These are phyloP conservation scores for Aspergillus sp. DNA, from an alignment of 2,329 filamentous ascomycete genomes.

Conservation along the genomic window DNA sequence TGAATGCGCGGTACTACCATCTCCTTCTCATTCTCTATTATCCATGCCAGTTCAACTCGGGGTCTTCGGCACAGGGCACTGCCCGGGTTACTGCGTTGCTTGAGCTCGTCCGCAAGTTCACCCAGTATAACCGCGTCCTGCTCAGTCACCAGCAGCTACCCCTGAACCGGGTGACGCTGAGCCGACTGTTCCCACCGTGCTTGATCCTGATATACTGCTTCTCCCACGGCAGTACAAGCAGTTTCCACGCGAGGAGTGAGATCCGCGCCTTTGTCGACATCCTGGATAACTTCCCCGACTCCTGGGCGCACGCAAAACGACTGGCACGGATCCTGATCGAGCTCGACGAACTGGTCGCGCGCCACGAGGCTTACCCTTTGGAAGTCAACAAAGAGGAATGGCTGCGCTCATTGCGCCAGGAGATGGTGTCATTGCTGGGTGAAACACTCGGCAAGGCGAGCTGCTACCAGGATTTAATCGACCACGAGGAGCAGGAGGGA, in stretches of 20 bases:
- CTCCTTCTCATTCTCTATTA: conserved; percentile 5
- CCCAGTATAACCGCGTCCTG: neutral
- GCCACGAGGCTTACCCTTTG: neutral
- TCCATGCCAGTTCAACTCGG: neutral
- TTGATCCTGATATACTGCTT: neutral
- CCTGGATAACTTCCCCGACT: neutral
- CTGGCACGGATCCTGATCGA: neutral
- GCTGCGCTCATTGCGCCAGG: neutral
- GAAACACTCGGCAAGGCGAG: neutral
- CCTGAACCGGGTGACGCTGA: neutral
- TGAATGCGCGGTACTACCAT: conserved; percentile 11
- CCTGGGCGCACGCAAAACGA: neutral
- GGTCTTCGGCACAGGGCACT: neutral
- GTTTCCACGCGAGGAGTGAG: neutral
- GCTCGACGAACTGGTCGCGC: neutral
- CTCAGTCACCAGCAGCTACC: neutral
- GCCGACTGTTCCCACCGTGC: neutral
- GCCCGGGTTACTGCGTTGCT: neutral
- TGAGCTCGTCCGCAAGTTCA: neutral
- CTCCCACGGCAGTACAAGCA: neutral
- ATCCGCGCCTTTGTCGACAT: neutral
- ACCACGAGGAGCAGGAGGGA: neutral
- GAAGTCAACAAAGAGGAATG: neutral
- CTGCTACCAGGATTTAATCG: neutral
- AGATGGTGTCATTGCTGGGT: neutral